Conservation (phyloP, 257 asterid genomes). For the Lantana camara region DNA sequence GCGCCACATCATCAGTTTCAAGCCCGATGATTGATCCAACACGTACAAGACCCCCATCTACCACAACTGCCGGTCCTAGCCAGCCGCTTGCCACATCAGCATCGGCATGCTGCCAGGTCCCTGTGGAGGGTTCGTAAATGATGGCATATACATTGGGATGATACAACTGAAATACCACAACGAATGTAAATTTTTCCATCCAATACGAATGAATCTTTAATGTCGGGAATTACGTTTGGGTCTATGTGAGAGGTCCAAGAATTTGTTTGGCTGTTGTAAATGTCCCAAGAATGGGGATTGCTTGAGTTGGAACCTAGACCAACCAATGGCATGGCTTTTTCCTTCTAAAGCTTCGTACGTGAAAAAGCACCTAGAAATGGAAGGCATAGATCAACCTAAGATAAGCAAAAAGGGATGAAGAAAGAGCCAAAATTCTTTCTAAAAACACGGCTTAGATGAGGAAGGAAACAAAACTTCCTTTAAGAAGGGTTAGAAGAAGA, state of each 20-base stretch:
- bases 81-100: constrained; percentile 59
- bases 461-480: too few relatives aligned
- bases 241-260: constrained; percentile 55
- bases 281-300: constrained; percentile 63
- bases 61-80: constrained; percentile 72
- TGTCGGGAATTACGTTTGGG: constrained; percentile 47
- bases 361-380: constrained; percentile 61
- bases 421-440: too few relatives aligned
- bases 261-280: constrained; percentile 46
- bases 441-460: too few relatives aligned
- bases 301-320: constrained; percentile 63
- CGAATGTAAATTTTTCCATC: constrained; percentile 70
- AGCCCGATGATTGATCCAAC: constrained; percentile 66
- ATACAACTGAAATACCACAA: constrained; percentile 35
- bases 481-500: too few relatives aligned
- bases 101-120: constrained; percentile 59
- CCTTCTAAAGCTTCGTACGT: constrained; percentile 59
- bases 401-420: constrained; percentile 28
- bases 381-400: constrained; percentile 20
- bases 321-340: constrained; percentile 71
- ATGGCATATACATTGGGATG: constrained; percentile 45
- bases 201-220: constrained; percentile 61
- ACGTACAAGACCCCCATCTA: constrained; percentile 55
- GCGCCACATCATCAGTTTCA: constrained; percentile 74
- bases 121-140: constrained; percentile 54